These are phyloP conservation scores for Colletotrichum echinochloae DNA, from an alignment of 2,329 filamentous ascomycete species.

Conservation along the genomic window DNA sequence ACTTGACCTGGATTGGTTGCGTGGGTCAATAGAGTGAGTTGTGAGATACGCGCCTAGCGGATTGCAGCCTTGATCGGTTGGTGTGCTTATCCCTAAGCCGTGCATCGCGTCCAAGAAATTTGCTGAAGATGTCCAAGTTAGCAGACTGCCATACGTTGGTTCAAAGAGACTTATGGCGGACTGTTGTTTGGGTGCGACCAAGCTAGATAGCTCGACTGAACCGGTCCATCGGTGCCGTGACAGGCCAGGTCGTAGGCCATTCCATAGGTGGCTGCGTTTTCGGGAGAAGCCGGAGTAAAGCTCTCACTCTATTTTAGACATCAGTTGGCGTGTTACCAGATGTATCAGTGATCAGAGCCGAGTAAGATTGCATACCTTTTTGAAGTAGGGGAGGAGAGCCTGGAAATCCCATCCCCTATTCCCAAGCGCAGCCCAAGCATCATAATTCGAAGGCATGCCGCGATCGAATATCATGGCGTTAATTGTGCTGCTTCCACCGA, in stretches of 20 bases:
- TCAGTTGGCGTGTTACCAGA: background rate
- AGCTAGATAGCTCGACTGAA: slow-evolving; percentile 30
- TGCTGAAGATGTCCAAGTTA: background rate
- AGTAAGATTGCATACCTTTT: slow-evolving; percentile 42
- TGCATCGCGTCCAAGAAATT: slow-evolving; percentile 25
- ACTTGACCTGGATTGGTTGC: slow-evolving; percentile 29
- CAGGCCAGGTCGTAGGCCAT: slow-evolving; percentile 38
- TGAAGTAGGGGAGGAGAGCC: slow-evolving; percentile 49
- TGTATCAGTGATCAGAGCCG: background rate
- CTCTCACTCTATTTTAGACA: slow-evolving; percentile 25
- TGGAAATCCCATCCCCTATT: slow-evolving; percentile 52
- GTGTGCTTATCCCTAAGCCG: slow-evolving; percentile 15
- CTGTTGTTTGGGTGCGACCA: slow-evolving; percentile 34
- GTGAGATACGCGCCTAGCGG: slow-evolving; percentile 24
- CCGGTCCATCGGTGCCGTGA: slow-evolving; percentile 19
- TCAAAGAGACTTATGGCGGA: background rate
- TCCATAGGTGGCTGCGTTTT: slow-evolving; percentile 37
- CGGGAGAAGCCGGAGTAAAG: slow-evolving; percentile 39
- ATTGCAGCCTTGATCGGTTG: slow-evolving; percentile 14
- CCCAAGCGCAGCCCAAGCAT: slow-evolving; percentile 51
- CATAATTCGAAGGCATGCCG: slow-evolving; percentile 47
- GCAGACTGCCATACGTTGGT: no score
- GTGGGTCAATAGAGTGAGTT: slow-evolving; percentile 17
- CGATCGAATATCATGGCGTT: slow-evolving; percentile 56
- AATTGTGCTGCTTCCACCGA: slow-evolving; percentile 59